Evolutionary conservation across 2,329 filamentous ascomycete species (phyloP).

Genomic region (Fulvia fulva): DNA sequence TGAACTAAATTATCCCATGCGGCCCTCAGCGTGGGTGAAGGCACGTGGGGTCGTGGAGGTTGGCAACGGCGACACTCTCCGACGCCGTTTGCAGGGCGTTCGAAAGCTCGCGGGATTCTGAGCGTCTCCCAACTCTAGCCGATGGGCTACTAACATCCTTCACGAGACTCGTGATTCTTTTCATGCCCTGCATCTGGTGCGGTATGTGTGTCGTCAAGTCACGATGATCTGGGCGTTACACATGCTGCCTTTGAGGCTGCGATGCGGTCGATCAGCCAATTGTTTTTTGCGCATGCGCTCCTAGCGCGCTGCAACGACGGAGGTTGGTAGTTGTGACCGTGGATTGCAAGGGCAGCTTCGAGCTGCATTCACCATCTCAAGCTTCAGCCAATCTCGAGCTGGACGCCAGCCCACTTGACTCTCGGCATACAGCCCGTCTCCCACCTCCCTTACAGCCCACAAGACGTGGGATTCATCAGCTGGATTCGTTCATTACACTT

Average conservation of each 20-base stretch:
- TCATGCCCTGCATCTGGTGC: background rate
- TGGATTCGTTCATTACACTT: slow-evolving; percentile 10
- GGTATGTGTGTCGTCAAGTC: background rate
- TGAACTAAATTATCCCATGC: slow-evolving; percentile 76
- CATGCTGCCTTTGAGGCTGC: background rate
- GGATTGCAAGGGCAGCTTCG: slow-evolving; percentile 4
- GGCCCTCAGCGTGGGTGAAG: slow-evolving; percentile 38
- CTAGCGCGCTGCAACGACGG: background rate
- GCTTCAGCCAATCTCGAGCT: slow-evolving; percentile 6
- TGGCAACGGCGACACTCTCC: slow-evolving; percentile 43
- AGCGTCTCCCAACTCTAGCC: background rate
- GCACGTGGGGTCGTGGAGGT: slow-evolving; percentile 46
- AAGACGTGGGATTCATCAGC: slow-evolving; percentile 18
- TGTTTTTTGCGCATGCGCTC: slow-evolving; percentile 4
- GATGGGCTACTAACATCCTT: background rate
- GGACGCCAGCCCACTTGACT: slow-evolving; percentile 1
- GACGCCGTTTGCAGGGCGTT: slow-evolving; percentile 39
- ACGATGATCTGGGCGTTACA: background rate
- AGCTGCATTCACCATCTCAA: slow-evolving; percentile 3
- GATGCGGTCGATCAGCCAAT: background rate
- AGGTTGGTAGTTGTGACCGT: background rate
- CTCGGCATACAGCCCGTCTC: slow-evolving; percentile 7
- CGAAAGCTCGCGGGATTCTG: slow-evolving; percentile 33
- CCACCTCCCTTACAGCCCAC: slow-evolving; percentile 13
- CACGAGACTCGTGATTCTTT: background rate